Evolutionary conservation across 768 basidiomycete species (phyloP), one percentile per base, ranked within the genome.

Genomic region (Tylopilus vinaceipallidus): DNA sequence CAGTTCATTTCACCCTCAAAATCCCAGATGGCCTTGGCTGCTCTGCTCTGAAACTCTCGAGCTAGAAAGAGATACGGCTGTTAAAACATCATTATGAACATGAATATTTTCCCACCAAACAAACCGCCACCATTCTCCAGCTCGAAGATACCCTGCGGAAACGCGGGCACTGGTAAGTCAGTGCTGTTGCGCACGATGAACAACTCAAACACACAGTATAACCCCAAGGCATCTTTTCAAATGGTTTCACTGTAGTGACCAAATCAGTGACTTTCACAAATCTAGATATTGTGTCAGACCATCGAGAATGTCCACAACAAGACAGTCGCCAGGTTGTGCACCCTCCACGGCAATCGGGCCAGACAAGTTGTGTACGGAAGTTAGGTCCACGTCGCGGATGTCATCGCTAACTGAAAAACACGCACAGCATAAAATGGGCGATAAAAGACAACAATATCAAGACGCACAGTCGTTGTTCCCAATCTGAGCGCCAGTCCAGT

Each of bases 21-120:
- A 64, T 88, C 88, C 88, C 88, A 91, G 50, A 91, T 86, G 5
- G 88, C 86, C 61, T 91, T 91, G 46, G 80, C 78, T 1, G 87
- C 87, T 58, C 72, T 78, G 59, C 82, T 85, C 35, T 85, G 70
- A 66, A 87, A 87, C 63, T 88, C 84, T 16, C 71, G 73, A 4
- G 83, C 82, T 83, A 23, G 10, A 30, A 16, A 22, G 19, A n/a
- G 27, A 35, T 16, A 33, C 22, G 24, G 27, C 17, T 26, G 29
- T 47, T 8, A 33, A 17, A 37, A 30, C 41, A 19, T 34, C 0
- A 11, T 17, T 27, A 13, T 9, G 6, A n/a, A 38, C 27, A 29
- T 4, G 29, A n/a, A 42, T 1, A 12, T 12, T 16, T 39, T 13
- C 68, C 30, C 59, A 80, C 83, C 83, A 58, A 86, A 88, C 16